Base-by-base conservation (phyloP, 2,329 filamentous ascomycete genomes). In the Hansfordia pulvinata region DNA sequence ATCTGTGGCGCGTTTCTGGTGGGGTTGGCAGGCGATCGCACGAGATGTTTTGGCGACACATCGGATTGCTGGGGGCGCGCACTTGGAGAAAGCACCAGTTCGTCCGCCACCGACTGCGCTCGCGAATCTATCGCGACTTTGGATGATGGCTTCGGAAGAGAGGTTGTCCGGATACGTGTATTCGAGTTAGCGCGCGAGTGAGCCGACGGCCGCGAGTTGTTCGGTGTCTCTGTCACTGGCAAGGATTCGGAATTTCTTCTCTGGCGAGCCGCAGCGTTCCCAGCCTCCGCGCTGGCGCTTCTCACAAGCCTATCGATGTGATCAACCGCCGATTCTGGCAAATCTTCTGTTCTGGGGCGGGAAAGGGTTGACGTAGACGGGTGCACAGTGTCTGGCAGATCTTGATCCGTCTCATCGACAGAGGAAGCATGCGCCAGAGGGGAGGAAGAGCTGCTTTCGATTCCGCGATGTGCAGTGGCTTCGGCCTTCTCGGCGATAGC, bases 401-500 rank as follows among this genome's bases (percentile, higher is more conserved):
- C n/a, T n/a, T n/a, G n/a, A n/a, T n/a, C n/a, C n/a, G n/a, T n/a
- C n/a, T n/a, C n/a, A n/a, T n/a, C n/a, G n/a, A n/a, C n/a, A n/a
- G n/a, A n/a, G n/a, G n/a, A n/a, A n/a, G n/a, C n/a, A n/a, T n/a
- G n/a, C n/a, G n/a, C n/a, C n/a, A n/a, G n/a, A n/a, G n/a, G n/a
- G n/a, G n/a, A n/a, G n/a, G n/a, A n/a, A n/a, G n/a, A n/a, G n/a
- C n/a, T n/a, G n/a, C n/a, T n/a, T n/a, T n/a, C n/a, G n/a, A n/a
- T n/a, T n/a, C n/a, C n/a, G n/a, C n/a, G n/a, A n/a, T n/a, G n/a
- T n/a, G n/a, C n/a, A n/a, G n/a, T n/a, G n/a, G 35, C 39, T 14
- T 45, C 43, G 9, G 54, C 45, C 26, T 53, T 57, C 10, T 54
- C 41, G 1, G 56, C 53, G 49, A 72, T 60, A 8, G 56, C 52